A percentile compares a stretch with the other conserved stretches of the same genome.
Conservation (phyloP, 2,329 filamentous ascomycete genomes). For the Coniochaeta hoffmannii region DNA sequence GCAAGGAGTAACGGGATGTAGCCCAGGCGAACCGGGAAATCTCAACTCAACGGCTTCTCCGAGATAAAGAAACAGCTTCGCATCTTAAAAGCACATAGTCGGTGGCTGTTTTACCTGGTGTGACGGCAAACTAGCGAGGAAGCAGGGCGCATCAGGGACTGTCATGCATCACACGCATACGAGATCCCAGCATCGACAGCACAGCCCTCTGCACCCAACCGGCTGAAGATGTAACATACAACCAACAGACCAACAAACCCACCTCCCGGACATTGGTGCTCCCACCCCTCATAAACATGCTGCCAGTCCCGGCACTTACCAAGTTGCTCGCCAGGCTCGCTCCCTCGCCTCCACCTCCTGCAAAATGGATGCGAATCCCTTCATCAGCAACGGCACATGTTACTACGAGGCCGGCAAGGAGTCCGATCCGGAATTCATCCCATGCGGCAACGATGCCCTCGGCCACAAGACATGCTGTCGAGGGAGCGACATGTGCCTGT, state of each 20-base stretch:
- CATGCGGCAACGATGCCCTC: slow-evolving; percentile 21
- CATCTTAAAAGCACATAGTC: background rate
- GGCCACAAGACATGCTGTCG: slow-evolving; percentile 21
- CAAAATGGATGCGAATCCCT: slow-evolving; percentile 7
- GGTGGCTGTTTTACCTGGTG: background rate
- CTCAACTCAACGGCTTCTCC: background rate
- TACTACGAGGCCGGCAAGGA: slow-evolving; percentile 13
- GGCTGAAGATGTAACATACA: background rate
- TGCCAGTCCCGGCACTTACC: background rate
- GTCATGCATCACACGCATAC: background rate
- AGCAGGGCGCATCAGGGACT: background rate
- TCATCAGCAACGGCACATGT: slow-evolving; percentile 22
- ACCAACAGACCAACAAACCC: background rate
- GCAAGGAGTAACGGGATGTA: background rate
- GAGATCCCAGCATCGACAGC: background rate
- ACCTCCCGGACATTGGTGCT: background rate
- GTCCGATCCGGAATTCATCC: slow-evolving; percentile 14
- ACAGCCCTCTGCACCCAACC: background rate
- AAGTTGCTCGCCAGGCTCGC: background rate
- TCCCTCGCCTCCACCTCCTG: background rate
- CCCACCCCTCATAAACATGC: background rate
- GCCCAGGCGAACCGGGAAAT: background rate
- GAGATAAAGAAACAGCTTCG: background rate
- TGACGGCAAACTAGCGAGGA: background rate
- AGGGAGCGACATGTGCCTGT: slow-evolving; percentile 21